Base-by-base conservation (phyloP, 2,329 filamentous ascomycete species). In the Chrysoporthe puriensis region DNA sequence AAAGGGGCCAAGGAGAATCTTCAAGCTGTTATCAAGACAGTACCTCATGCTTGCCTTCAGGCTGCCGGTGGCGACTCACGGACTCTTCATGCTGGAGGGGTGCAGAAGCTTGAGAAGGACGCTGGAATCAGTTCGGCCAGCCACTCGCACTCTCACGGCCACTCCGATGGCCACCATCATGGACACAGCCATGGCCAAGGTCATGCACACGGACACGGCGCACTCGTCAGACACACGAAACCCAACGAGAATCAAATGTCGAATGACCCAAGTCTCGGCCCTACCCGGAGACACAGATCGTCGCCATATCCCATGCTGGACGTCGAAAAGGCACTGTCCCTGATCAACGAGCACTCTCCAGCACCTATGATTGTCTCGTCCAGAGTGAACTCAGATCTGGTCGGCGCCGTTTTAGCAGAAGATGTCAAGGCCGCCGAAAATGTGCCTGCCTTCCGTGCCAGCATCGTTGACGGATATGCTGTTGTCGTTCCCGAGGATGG, bases 401-500 rank as follows among this genome's bases (percentile, higher is more conserved):
- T 95, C 1, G 93, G 93, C 8, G 88, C 86, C 9, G 90, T 98
- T 0, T 82, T 99, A 1, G 94, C 95, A 0, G 89, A 94, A 75
- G 91, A 97, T 72, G 90, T 99, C 34, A 86, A 83, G 50, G 93
- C 96, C 0, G 80, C 81, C 4, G 95, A 97, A 76, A 88, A 91
- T 8, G 96, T 99, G 0, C 96, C 96, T 0, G 96, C 95, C 0
- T 99, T 97, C 79, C 85, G 94, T 68, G 96, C 96, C 21, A 98
- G 95, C 76, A 98, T 97, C 52, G 96, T 99, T 0, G 96, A 99
- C 77, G 96, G 96, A 1, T 99, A 99, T 75, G 96, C 96, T 2
- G 87, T 97, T 0, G 88, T 94, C 48, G 90, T 88, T 6, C 85
- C 86, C 64, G 80, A 81, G 42, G 83, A 88, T 52, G 88, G 85